Base-by-base conservation (phyloP, 2,329 filamentous ascomycete genomes). In the Thielaviopsis populi region DNA sequence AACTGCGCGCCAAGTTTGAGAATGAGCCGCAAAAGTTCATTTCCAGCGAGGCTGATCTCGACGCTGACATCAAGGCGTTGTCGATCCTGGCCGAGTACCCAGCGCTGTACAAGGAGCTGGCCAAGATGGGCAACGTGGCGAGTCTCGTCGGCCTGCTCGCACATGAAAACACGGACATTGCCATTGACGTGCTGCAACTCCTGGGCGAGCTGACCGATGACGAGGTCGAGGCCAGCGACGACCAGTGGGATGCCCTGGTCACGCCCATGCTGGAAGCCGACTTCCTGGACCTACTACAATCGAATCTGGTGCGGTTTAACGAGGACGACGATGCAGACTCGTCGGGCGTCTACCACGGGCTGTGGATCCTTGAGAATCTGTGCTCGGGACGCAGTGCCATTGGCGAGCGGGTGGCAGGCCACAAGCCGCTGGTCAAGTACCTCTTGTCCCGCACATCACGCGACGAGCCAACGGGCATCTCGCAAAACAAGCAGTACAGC, bases 151-250 rank as follows among this genome's bases (percentile, higher is more conserved):
- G 86, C 1, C 75, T 99, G 62, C 77, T 99, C 59, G 87, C 92
- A 17, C 94, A 99, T 72, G 94, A 99, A 70, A 99, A 99, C 72
- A 92, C 91, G 0, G 94, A 99, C 71, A 95, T 99, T 68, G 91
- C 94, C 11, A 95, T 97, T 69, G 89, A 87, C 67, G 89, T 87
- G 0, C 85, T 96, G 60, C 88, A 97, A 75, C 88, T 96, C 58
- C 83, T 99, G 61, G 86, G 84, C 64, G 94, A 99, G 75, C 77
- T 97, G 68, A 95, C 90, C 15, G 94, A 97, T 70, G 91, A 99
- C 72, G 92, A 97, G 71, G 89, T 96, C 1, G 61, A 60, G 19
- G 43, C 61, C 33, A 80, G 85, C 50, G 89, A 88, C 1, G 84
- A 87, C 66, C 85, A 91, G 69, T 83, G 83, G 63, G 85, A 96